These are phyloP conservation scores for Myxozyma neotropica DNA, from an alignment of 805 yeast genomes.

Conservation along the genomic window DNA sequence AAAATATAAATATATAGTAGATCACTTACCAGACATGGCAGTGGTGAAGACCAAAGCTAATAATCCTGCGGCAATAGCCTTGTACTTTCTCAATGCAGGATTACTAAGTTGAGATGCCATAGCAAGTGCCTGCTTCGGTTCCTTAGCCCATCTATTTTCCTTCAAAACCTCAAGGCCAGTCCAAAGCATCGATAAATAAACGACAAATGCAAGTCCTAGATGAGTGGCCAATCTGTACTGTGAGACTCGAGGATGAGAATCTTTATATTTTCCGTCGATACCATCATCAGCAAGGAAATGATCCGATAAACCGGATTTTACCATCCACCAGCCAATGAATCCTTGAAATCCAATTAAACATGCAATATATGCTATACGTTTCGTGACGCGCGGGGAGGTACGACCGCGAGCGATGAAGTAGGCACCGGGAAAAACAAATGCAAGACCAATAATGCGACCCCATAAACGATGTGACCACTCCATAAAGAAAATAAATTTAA, in stretches of 20 bases:
- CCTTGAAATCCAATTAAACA: slow-evolving; percentile 89
- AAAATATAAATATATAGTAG: slow-evolving; percentile 86
- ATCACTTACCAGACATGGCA: slow-evolving; percentile 92
- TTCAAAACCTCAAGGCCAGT: slow-evolving; percentile 83
- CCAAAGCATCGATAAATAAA: slow-evolving; percentile 87
- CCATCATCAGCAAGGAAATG: slow-evolving; percentile 73
- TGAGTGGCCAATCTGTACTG: slow-evolving; percentile 94
- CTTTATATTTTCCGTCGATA: slow-evolving; percentile 45
- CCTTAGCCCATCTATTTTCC: slow-evolving; percentile 67
- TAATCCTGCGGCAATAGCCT: slow-evolving; percentile 58
- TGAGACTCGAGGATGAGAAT: slow-evolving; percentile 87
- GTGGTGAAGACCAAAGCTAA: slow-evolving; percentile 77
- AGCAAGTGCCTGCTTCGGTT: slow-evolving; percentile 60
- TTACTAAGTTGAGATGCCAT: slow-evolving; percentile 58
- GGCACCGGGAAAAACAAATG: slow-evolving; percentile 80
- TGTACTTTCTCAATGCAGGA: slow-evolving; percentile 60
- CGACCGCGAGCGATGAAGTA: slow-evolving; percentile 71
- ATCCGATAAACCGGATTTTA: slow-evolving; percentile 87
- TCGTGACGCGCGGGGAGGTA: slow-evolving; percentile 68
- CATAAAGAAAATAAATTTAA: slow-evolving; percentile 92
- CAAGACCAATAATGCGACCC: slow-evolving; percentile 87
- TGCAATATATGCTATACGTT: slow-evolving; percentile 70
- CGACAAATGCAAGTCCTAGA: slow-evolving; percentile 85
- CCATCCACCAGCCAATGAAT: slow-evolving; percentile 99
- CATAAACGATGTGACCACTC: slow-evolving; percentile 96